These are phyloP conservation scores for Trypanosoma congolense DNA, from an alignment of 208 protist species.

Conservation along the genomic window DNA sequence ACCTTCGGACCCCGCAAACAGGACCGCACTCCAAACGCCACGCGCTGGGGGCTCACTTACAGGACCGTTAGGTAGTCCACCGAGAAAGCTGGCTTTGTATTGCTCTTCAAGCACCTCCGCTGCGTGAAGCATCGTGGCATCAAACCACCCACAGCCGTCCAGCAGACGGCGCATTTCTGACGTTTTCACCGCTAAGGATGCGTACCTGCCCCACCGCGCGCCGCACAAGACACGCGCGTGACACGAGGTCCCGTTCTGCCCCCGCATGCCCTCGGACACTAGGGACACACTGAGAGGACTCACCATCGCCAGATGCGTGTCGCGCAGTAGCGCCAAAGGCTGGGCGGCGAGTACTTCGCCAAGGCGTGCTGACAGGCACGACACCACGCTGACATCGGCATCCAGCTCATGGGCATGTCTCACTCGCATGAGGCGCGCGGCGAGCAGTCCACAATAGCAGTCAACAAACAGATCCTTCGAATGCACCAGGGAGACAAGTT, in stretches of 20 bases:
- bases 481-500: conserved; percentile 57
- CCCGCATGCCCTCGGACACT: background rate
- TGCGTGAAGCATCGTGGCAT: conserved; percentile 42
- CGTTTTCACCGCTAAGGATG: conserved; percentile 29
- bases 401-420: conserved; percentile 24
- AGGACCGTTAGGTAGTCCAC: background rate
- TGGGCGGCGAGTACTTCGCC: conserved; percentile 34
- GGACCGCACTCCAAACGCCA: background rate
- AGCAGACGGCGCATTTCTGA: conserved; percentile 30
- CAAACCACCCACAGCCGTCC: conserved; percentile 40
- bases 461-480: conserved; percentile 55
- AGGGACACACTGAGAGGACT: conserved; percentile 1
- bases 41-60: background rate
- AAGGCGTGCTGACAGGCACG: conserved; percentile 41
- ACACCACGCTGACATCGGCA: conserved; percentile 46
- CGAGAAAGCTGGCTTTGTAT: conserved; percentile 11
- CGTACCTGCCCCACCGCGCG: conserved; percentile 62
- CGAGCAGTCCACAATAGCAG: conserved; percentile 48
- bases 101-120: conserved; percentile 52
- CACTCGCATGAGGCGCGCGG: conserved; percentile 38
- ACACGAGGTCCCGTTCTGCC: conserved; percentile 21
- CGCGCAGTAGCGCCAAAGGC: conserved; percentile 50
- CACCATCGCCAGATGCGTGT: conserved; percentile 32
- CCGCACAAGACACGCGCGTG: conserved; percentile 49
- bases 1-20: background rate